Base-by-base conservation (phyloP, 257 asterid species). In the Fraxinus quadrangulata region DNA sequence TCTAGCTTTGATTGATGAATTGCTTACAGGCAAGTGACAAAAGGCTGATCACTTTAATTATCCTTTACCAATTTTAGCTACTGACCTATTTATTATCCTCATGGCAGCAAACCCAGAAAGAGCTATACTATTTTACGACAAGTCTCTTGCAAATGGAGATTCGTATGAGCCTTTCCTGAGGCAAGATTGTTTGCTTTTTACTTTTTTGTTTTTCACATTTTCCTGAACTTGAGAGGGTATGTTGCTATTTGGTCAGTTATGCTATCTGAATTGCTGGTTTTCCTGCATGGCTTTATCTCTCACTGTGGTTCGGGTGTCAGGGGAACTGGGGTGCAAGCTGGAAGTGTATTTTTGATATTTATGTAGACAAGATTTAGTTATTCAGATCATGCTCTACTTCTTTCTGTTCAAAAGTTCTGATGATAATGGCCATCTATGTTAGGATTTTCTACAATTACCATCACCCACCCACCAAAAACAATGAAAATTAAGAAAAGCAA, bases 121-220 rank as follows among this genome's bases (percentile, higher is more conserved):
- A 89, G 94, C 96, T 49, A 85, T 91, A 78, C 73, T 94, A 49
- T 94, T 94, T 81, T 96, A 92, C 74, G 97, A 91, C 75, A 84
- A 83, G 81, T 86, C 92, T 77, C 91, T 91, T 72, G 88, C 86
- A 6, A 81, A 77, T 23, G 97, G 88, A 88, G 97, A 94, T 82
- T 74, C 85, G 59, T 92, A 91, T 33, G 97, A 92, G 80, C 95
- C 98, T 86, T 92, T 94, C 83, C 86, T 94, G 73, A 90, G 97
- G 98, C 78, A 89, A 87, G 80, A 78, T 83, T 69, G 63, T 73
- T 42, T 37, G 40, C 42, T 75, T 83, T 59, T 71, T 33, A 76
- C 13, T 30, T 71, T 56, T 28, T 76, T 36, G 77, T 49, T 47
- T 56, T 21, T 71, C 47, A 6, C 16, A 16, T 45, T 61, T 69